A percentile compares a stretch with the other conserved stretches of the same genome.
Conservation (phyloP, 352 stramenopile genomes). For the Phytopythium helicoides region DNA sequence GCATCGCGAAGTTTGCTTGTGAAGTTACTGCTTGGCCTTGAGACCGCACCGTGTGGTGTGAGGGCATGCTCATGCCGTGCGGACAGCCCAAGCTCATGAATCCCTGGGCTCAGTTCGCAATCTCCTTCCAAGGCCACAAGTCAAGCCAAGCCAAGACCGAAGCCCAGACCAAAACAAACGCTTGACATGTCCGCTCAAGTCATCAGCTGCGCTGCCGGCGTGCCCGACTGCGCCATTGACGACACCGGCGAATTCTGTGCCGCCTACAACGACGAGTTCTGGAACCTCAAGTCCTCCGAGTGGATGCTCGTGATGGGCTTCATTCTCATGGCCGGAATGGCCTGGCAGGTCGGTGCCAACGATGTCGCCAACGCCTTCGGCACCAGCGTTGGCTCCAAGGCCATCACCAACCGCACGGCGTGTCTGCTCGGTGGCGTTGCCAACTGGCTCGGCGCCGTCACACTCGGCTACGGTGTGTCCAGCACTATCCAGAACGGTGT, state of each 20-base stretch:
- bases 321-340: conserved; percentile 25
- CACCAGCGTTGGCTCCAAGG: conserved; percentile 68
- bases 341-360: conserved; percentile 66
- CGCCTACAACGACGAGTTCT: conserved; percentile 22
- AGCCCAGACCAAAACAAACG: too few relatives aligned
- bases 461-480: conserved; percentile 76
- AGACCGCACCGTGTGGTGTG: too few relatives aligned
- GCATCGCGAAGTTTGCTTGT: conserved; percentile 20
- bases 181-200: conserved; percentile 2
- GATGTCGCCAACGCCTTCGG: conserved; percentile 88
- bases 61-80: too few relatives aligned
- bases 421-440: conserved; percentile 71
- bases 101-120: too few relatives aligned
- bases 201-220: conserved; percentile 12
- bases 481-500: conserved; percentile 65
- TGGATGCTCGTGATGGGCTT: conserved; percentile 18
- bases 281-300: conserved; percentile 19
- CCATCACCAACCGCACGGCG: conserved; percentile 67
- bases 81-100: too few relatives aligned
- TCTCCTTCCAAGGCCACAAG: too few relatives aligned
- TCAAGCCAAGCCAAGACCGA: too few relatives aligned
- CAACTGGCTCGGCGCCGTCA: conserved; percentile 77
- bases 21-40: too few relatives aligned
- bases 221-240: conserved; percentile 14
- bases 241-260: conserved; percentile 13